Evolutionary conservation across 208 protist species (phyloP).

Genomic region (Acanthamoeba lenticulata): DNA sequence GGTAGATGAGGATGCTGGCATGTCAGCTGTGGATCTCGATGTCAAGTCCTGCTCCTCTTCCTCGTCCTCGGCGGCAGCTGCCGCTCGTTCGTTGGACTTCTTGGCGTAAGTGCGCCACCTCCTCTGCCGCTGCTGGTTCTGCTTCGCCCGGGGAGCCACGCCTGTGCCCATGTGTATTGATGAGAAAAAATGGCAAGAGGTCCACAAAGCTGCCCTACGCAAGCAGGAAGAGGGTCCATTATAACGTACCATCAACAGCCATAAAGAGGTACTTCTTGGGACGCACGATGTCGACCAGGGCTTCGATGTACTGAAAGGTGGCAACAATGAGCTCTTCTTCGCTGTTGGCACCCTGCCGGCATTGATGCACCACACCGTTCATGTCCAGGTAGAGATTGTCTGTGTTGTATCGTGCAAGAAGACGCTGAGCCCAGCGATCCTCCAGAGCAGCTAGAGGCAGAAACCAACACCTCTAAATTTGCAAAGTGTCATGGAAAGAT

Average conservation of each 20-base stretch:
- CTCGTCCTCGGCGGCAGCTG: neutral
- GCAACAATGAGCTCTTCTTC: constrained; percentile 95
- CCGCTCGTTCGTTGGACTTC: neutral
- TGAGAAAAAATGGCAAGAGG: neutral
- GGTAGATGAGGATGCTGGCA: neutral
- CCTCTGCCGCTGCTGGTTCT: constrained; percentile 98
- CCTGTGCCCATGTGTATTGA: constrained; percentile 79
- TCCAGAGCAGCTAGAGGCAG: neutral
- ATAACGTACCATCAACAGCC: constrained; percentile 96
- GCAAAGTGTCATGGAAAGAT: neutral
- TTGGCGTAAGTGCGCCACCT: constrained; percentile 92
- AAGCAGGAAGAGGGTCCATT: neutral
- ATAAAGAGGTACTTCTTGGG: constrained; percentile 97
- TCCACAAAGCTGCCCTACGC: neutral
- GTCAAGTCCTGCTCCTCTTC: neutral
- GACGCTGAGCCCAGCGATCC: neutral
- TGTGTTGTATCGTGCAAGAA: neutral
- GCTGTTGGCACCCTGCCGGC: constrained; percentile 87
- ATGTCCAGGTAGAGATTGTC: constrained; percentile 66
- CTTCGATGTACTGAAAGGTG: constrained; percentile 97
- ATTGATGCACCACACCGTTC: constrained; percentile 84
- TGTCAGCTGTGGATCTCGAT: neutral
- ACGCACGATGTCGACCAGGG: constrained; percentile 94
- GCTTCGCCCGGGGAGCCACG: constrained; percentile 97
- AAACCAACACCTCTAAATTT: no score